A percentile compares a stretch with the other conserved stretches of the same genome.
These are phyloP conservation scores for button mushroom (Agaricus bisporus) DNA, from an alignment of 768 basidiomycete genomes.

Conservation along the genomic window DNA sequence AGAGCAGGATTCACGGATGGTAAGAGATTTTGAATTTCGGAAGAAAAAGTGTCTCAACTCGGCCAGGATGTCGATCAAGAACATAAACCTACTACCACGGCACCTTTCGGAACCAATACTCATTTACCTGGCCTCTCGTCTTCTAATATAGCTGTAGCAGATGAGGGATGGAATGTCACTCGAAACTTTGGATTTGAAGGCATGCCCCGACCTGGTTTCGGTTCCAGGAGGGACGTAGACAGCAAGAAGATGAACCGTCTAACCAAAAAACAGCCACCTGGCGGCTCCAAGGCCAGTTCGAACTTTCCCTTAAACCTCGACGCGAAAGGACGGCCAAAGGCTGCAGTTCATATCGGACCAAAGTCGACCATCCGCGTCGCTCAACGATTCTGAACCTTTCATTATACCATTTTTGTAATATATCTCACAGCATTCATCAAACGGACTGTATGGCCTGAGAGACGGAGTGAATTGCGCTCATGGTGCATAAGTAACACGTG, in stretches of 20 bases:
- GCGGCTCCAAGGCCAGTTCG: constrained; percentile 3
- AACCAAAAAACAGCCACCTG: constrained; percentile 18
- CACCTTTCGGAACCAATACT: background rate
- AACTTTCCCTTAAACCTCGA: constrained; percentile 32
- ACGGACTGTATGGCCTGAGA: background rate
- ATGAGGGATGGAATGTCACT: constrained; percentile 12
- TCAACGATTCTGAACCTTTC: constrained; percentile 5
- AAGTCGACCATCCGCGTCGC: constrained; percentile 20
- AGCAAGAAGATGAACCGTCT: constrained; percentile 11
- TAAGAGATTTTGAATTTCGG: background rate
- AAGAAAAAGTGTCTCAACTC: constrained; percentile 1
- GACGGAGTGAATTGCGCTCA: constrained; percentile 17
- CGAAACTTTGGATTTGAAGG: constrained; percentile 28
- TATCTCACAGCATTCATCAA: background rate
- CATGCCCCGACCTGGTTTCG: constrained; percentile 33
- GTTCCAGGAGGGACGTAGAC: constrained; percentile 29
- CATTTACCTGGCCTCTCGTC: constrained; percentile 5
- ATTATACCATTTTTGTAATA: background rate
- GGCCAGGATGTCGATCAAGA: constrained; percentile 1
- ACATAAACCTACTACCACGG: background rate
- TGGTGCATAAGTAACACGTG: constrained; percentile 24
- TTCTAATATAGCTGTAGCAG: background rate
- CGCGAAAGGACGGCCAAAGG: constrained; percentile 27
- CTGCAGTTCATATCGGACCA: constrained; percentile 33
- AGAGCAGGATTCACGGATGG: background rate